Evolutionary conservation across 768 basidiomycete species (phyloP), one percentile per base, ranked within the genome.

Genomic region (Leccinum truebloodii): DNA sequence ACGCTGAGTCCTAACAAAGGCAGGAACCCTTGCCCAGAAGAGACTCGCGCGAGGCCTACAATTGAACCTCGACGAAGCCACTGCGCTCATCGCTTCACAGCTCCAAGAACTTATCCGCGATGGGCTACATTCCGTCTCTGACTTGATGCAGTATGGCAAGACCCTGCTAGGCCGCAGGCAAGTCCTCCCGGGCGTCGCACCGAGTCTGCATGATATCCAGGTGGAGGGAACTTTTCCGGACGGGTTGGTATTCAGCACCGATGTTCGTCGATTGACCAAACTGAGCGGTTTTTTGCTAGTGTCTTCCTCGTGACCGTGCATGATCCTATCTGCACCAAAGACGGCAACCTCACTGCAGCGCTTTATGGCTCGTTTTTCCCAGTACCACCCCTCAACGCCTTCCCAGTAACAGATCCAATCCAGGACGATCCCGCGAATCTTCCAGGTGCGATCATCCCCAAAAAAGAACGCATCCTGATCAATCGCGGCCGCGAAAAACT

Each of bases 251-350:
- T 56, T 22, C 30, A 20, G n/a, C 58, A 28, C 34, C 26, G 2
- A 22, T 32, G 13, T 14, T 58, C 56, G 3, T 16, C 6, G 26
- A 53, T 37, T 59, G 28, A 54, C 44, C 41, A 13, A 49, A n/a
- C 37, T 37, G 37, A 37, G 16, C 4, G 13, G 16, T 34, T 34
- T n/a, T 52, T 13, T 58, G 52, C 32, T 57, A 67, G 69, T 1
- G 90, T 94, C 0, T 99, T 98, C 77, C 83, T 99, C n/a, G 95
- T 98, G 39, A 96, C 96, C 1, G 93, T 98, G 1, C 95, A 98
- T 69, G 90, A 96, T 67, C 96, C 97, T 20, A 88, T 99, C 63
- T 93, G 89, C 71, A 88, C 93, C 0, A 87, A 93, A 60, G 75
- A 82, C 44, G 94, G 94, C 1, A 77, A 95, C 69, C 77, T 98